A percentile compares a stretch with the other conserved stretches of the same genome.
Evolutionary conservation across 2,329 filamentous ascomycete genomes (phyloP).

Genomic region (Coniochaeta prunicola): DNA sequence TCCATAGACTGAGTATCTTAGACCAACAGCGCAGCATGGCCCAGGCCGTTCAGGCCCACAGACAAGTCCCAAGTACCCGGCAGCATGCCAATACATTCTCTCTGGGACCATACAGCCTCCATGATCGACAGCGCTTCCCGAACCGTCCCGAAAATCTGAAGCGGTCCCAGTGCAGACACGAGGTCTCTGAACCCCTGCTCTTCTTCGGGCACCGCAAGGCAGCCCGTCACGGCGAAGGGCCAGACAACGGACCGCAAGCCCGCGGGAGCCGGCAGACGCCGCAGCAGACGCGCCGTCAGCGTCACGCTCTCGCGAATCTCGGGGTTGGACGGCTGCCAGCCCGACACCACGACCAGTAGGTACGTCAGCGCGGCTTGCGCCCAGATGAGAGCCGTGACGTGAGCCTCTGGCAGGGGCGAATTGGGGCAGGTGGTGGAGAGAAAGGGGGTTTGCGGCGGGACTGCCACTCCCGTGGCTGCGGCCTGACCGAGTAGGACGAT

Average conservation of each 20-base stretch:
- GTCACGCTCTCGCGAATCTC: slow-evolving; percentile 28
- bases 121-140: slow-evolving; percentile 35
- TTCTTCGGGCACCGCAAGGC: slow-evolving; percentile 27
- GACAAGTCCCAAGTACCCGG: slow-evolving; percentile 34
- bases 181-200: slow-evolving; percentile 34
- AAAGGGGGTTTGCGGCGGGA: not conserved
- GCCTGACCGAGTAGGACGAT: not conserved
- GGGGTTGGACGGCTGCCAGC: slow-evolving; percentile 39
- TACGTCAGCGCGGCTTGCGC: slow-evolving; percentile 39
- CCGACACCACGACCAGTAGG: slow-evolving; percentile 38
- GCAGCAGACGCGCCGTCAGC: slow-evolving; percentile 25
- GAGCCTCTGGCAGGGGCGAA: not conserved
- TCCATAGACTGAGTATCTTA: slow-evolving; percentile 11
- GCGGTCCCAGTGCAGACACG: slow-evolving; percentile 30
- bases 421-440: not conserved
- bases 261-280: slow-evolving; percentile 16
- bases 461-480: not conserved
- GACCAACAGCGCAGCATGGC: slow-evolving; percentile 14
- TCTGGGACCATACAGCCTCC: slow-evolving; percentile 36
- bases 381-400: slow-evolving; percentile 33
- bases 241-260: slow-evolving; percentile 25
- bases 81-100: slow-evolving; percentile 25
- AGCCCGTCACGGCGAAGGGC: slow-evolving; percentile 28
- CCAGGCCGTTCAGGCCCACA: slow-evolving; percentile 26
- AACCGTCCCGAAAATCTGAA: slow-evolving; percentile 38